Conservation (phyloP, 208 protist genomes). For the Acanthamoeba pearcei region DNA sequence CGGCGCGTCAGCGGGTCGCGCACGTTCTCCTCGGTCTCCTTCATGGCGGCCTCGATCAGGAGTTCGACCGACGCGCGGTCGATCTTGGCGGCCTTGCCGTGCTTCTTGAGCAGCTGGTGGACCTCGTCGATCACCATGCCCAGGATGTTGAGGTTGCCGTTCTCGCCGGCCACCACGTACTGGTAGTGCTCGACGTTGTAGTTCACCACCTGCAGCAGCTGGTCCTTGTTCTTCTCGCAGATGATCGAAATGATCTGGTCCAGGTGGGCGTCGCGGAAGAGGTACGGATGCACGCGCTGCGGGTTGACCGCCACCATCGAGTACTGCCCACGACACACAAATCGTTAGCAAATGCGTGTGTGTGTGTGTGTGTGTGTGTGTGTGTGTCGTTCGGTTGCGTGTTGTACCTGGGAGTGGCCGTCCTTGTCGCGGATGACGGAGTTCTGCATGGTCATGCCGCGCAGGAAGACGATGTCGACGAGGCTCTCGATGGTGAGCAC, state of each 20-base stretch:
- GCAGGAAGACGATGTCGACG: slow-evolving; percentile 88
- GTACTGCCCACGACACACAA: slow-evolving; percentile 74
- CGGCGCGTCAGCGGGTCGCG: slow-evolving; percentile 40
- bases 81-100: slow-evolving; percentile 77
- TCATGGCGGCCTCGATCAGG: slow-evolving; percentile 58
- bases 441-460: slow-evolving; percentile 91
- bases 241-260: slow-evolving; percentile 82
- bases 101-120: slow-evolving; percentile 73
- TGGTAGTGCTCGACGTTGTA: slow-evolving; percentile 90
- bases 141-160: slow-evolving; percentile 85
- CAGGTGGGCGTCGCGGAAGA: slow-evolving; percentile 77
- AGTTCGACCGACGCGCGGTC: slow-evolving; percentile 36
- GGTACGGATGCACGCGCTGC: slow-evolving; percentile 78
- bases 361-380: not conserved
- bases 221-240: not conserved
- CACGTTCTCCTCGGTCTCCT: slow-evolving; percentile 76
- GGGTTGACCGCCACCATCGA: slow-evolving; percentile 91
- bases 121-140: slow-evolving; percentile 83
- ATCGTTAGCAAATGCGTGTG: not conserved
- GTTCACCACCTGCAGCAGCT: slow-evolving; percentile 91
- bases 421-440: slow-evolving; percentile 85
- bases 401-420: slow-evolving; percentile 81
- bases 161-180: slow-evolving; percentile 90
- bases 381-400: no score
- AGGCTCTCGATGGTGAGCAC: slow-evolving; percentile 85